phyloP scores from a whole-genome alignment of 108 stramenopile species.

The Cyclostephanos invisitatus region DNA sequence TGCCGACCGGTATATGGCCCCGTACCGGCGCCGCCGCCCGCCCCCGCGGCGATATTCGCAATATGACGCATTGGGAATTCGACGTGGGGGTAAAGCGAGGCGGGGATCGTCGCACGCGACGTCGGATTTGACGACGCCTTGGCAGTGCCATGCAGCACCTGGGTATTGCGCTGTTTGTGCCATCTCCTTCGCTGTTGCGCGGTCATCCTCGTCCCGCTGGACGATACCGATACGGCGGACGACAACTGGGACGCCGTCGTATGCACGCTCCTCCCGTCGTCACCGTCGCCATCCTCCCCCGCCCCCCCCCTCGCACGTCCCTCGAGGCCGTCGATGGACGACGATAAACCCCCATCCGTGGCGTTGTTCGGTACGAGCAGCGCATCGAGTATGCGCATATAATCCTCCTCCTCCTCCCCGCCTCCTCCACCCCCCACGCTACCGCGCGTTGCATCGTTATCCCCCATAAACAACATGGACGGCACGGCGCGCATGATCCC shows the following conservation, averaged over 20 bases:
- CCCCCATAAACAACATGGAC: too few species aligned
- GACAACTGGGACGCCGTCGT: slow-evolving; percentile 27
- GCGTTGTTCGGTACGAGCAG: slow-evolving; percentile 11
- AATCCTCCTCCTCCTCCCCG: slow-evolving; percentile 33
- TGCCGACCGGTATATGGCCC: too few species aligned
- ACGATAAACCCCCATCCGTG: not conserved
- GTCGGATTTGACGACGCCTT: not conserved
- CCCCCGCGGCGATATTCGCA: too few species aligned
- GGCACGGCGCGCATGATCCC: slow-evolving; percentile 36
- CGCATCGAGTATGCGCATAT: slow-evolving; percentile 32
- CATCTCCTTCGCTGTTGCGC: slow-evolving; percentile 41
- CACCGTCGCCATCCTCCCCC: slow-evolving; percentile 10
- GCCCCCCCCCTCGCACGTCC: slow-evolving; percentile 18
- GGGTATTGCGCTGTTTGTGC: slow-evolving; percentile 40
- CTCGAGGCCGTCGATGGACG: slow-evolving; percentile 9
- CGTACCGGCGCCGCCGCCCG: not conserved
- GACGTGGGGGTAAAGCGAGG: not conserved
- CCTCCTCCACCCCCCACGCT: slow-evolving; percentile 25
- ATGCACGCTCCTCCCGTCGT: slow-evolving; percentile 44
- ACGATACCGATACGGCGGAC: slow-evolving; percentile 35
- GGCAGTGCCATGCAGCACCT: slow-evolving; percentile 15
- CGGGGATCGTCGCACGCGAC: not conserved
- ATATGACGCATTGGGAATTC: not conserved
- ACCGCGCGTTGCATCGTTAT: too few species aligned
- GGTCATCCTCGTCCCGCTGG: slow-evolving; percentile 27